Percentiles rank a stretch among this genome's conserved stretches.
These are phyloP conservation scores for Boletus subparvulus DNA, from an alignment of 768 basidiomycete species.

Conservation along the genomic window DNA sequence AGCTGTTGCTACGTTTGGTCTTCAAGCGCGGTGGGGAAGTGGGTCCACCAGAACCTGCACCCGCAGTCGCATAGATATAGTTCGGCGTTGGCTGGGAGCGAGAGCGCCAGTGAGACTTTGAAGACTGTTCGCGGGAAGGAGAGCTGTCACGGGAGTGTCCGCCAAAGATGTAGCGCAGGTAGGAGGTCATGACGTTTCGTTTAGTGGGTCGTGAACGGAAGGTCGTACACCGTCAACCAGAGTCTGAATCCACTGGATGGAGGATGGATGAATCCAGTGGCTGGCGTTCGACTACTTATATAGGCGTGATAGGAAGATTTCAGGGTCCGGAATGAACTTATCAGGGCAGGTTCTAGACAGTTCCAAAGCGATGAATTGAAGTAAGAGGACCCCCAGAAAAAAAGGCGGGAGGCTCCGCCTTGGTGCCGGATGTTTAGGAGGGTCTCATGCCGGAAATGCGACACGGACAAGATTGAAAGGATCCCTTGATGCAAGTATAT, in stretches of 20 bases:
- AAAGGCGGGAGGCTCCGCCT: conserved; percentile 15
- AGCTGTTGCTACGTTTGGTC: conserved; percentile 42
- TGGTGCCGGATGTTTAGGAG: conserved; percentile 18
- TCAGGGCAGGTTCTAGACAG: conserved; percentile 23
- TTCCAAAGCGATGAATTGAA: conserved; percentile 28
- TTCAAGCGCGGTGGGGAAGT: conserved; percentile 37
- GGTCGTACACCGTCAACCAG: conserved; percentile 17
- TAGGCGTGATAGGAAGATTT: conserved; percentile 20
- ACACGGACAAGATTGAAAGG: conserved; percentile 15
- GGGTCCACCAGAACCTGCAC: conserved; percentile 29
- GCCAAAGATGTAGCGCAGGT: conserved; percentile 50
- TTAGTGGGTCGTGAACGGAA: conserved; percentile 15
- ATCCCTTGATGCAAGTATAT: conserved; percentile 8
- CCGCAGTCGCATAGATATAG: conserved; percentile 42
- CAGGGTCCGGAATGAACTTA: conserved; percentile 21
- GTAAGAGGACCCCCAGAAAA: conserved; percentile 36
- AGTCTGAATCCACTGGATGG: conserved; percentile 9
- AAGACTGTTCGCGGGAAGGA: conserved; percentile 25
- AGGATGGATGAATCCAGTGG: conserved; percentile 5
- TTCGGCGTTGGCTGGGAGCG: conserved; percentile 39
- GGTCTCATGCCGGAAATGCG: conserved; percentile 21
- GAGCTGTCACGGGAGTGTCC: conserved; percentile 29
- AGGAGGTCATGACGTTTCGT: conserved; percentile 44
- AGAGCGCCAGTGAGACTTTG: conserved; percentile 46
- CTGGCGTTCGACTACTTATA: conserved; percentile 22